Conservation (phyloP, 352 stramenopile genomes). For the Saprolegnia diclina region DNA sequence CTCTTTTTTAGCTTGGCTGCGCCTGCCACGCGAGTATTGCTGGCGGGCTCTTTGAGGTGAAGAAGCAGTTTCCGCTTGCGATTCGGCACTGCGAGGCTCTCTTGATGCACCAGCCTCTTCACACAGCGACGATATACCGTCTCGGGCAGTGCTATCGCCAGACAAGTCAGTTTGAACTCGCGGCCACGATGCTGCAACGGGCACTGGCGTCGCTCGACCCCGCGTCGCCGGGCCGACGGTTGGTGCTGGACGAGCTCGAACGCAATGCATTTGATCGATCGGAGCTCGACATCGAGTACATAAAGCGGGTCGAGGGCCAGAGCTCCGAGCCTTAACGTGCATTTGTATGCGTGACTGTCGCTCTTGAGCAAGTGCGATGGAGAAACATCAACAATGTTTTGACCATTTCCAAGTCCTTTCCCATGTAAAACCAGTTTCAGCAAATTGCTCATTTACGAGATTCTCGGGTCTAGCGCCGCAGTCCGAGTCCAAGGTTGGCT, state of each 20-base stretch:
- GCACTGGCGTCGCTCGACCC: not conserved
- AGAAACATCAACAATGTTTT: no score
- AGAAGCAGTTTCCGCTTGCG: constrained; percentile 6
- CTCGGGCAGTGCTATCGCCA: constrained; percentile 17
- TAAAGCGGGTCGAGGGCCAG: not conserved
- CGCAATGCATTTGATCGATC: constrained; percentile 10
- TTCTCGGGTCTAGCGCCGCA: no score
- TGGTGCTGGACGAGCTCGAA: constrained; percentile 4
- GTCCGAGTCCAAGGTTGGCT: no score
- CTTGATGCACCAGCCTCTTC: not conserved
- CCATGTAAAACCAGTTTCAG: no score
- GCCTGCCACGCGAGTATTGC: constrained; percentile 25
- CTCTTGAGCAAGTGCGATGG: no score
- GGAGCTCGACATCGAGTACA: constrained; percentile 18
- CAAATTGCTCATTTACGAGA: no score
- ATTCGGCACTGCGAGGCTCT: constrained; percentile 7
- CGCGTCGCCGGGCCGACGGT: not conserved
- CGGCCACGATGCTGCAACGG: not conserved
- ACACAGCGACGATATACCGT: not conserved
- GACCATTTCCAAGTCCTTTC: no score
- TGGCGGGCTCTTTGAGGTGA: constrained; percentile 20
- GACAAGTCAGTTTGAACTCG: constrained; percentile 8
- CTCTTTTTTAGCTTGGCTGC: constrained; percentile 9
- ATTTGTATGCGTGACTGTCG: no score
- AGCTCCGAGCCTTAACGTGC: no score